A percentile compares a stretch with the other conserved stretches of the same genome.
Conservation (phyloP, 176 grass and related monocot species). For the Oryza longistaminata region DNA sequence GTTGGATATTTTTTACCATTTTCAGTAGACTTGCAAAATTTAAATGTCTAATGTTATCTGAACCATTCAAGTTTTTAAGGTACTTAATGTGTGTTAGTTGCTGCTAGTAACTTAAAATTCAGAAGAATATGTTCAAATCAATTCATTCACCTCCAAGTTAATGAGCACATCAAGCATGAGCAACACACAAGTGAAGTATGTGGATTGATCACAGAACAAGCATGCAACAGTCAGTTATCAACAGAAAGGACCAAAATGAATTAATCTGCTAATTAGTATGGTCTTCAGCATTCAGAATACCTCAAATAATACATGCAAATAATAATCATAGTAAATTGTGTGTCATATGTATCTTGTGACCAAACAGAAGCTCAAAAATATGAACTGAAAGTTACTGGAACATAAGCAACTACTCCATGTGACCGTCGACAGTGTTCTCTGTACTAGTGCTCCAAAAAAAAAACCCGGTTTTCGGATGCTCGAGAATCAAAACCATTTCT, state of each 20-base stretch:
- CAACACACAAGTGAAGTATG: background rate
- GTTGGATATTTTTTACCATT: background rate
- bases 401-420: slow-evolving; percentile 28
- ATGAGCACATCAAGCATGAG: background rate
- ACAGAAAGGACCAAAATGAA: background rate
- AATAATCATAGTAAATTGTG: slow-evolving; percentile 30
- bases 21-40: background rate
- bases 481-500: background rate
- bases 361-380: slow-evolving; percentile 32
- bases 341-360: slow-evolving; percentile 24
- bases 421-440: background rate
- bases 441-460: slow-evolving; percentile 7
- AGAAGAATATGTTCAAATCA: background rate
- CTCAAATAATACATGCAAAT: slow-evolving; percentile 16
- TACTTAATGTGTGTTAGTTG: background rate
- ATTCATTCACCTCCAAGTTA: background rate
- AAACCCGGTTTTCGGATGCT: background rate
- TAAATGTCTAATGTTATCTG: background rate
- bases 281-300: background rate
- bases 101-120: background rate
- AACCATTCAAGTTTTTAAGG: background rate
- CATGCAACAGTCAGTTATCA: background rate
- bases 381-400: background rate
- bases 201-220: background rate
- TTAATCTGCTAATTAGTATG: background rate